These are phyloP conservation scores for Coemansia sp. DNA, from an alignment of 192 early-diverging fungal genomes.

Conservation along the genomic window DNA sequence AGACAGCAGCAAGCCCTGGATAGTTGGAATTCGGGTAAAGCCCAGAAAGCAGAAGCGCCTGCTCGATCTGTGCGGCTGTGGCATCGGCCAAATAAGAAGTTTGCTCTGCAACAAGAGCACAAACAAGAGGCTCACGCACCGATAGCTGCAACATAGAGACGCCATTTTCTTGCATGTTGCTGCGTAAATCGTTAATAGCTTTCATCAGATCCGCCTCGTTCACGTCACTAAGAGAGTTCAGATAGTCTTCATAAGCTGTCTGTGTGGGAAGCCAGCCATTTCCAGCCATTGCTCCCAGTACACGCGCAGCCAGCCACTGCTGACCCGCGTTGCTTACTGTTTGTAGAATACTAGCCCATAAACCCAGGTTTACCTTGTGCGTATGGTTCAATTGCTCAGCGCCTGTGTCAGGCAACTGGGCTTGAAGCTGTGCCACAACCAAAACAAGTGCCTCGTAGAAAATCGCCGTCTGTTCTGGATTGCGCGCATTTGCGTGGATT, in stretches of 20 bases:
- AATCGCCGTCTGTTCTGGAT: conserved; percentile 30
- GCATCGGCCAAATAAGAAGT: background rate
- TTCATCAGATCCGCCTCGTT: conserved; percentile 6
- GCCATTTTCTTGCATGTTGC: background rate
- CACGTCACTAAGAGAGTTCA: conserved; percentile 10
- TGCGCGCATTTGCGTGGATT: conserved; percentile 20
- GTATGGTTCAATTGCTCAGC: background rate
- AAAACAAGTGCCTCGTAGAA: conserved; percentile 27
- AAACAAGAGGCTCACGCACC: conserved; percentile 19
- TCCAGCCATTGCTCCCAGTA: conserved; percentile 24
- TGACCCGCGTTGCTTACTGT: conserved; percentile 14
- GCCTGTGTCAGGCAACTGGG: background rate
- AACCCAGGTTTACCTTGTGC: conserved; percentile 3
- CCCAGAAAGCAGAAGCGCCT: conserved; percentile 29
- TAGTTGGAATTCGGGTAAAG: background rate
- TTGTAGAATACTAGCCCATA: conserved; percentile 18
- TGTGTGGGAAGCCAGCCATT: conserved; percentile 28
- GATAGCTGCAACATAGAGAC: background rate
- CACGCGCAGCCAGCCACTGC: conserved; percentile 31
- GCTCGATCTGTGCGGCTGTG: conserved; percentile 22
- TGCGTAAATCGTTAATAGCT: conserved; percentile 7
- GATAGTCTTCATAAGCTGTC: conserved; percentile 20
- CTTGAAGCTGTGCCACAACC: conserved; percentile 14
- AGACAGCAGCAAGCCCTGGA: conserved; percentile 6
- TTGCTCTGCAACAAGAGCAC: conserved; percentile 14